Evolutionary conservation across 257 asterid genomes (phyloP), one percentile per base, ranked within the genome.

Genomic region (Penstemon davidsonii): DNA sequence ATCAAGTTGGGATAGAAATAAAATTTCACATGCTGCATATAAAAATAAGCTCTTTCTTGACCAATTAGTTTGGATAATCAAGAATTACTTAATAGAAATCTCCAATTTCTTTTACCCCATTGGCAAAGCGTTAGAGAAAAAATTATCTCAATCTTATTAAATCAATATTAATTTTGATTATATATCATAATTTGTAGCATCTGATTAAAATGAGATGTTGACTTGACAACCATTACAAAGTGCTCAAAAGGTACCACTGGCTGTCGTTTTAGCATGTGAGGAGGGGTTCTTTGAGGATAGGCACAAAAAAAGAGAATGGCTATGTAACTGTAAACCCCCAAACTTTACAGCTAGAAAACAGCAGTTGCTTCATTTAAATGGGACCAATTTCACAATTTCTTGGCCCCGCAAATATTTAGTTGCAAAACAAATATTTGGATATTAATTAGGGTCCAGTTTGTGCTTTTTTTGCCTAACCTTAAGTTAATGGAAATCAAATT

Each of bases 301-400:
- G 3, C 49, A 49, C 40, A 53, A 54, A 15, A 39, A 33, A 25
- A 12, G 4, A 15, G 10, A 13, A 57, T 2, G 4, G 12, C 42
- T 19, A 60, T 49, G 60, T 18, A 59, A 7, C 41, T 51, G 49
- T 25, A 42, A 52, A 15, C 40, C 15, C 53, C 68, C 37, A 37
- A 70, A 60, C 82, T 77, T 81, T 74, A 81, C 82, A 81, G 85
- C 85, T 71, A 58, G 41, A 73, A 68, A 69, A 64, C 60, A 66
- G 62, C 75, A 42, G 38, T 25, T 66, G 47, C 50, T 68, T 68
- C 55, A 45, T 19, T 39, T 45, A 9, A 60, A 60, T 10, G 54
- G 74, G 78, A 75, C 68, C 72, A 70, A 57, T 43, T 47, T 51
- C 67, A 44, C 56, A 44, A 15, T 25, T 49, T 52, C 8, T 39